phyloP scores from a whole-genome alignment of 768 basidiomycete species.

The Gloeophyllum trabeum region DNA sequence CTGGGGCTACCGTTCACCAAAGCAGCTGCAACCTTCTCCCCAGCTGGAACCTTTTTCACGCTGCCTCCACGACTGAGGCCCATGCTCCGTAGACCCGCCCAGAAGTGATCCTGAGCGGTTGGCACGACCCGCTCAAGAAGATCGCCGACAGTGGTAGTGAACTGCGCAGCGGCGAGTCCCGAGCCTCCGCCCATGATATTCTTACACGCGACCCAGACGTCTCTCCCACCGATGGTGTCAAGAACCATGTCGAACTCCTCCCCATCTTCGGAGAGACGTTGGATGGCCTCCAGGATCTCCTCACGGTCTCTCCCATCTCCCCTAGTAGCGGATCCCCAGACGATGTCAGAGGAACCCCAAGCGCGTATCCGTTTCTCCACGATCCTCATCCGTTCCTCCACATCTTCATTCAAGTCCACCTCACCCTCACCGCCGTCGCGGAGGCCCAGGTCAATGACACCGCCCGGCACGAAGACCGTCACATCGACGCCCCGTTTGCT shows the following conservation, averaged over 20 bases:
- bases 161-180: constrained; percentile 29
- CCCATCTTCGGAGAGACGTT: constrained; percentile 27
- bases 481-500: constrained; percentile 66
- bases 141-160: constrained; percentile 77
- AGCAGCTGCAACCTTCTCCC: too few relatives aligned
- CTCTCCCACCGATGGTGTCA: constrained; percentile 75
- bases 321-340: not conserved
- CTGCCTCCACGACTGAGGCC: not conserved
- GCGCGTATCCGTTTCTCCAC: not conserved
- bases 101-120: constrained; percentile 61
- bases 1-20: too few relatives aligned
- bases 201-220: constrained; percentile 67
- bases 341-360: not conserved
- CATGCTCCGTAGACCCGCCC: constrained; percentile 58
- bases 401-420: too few relatives aligned
- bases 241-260: constrained; percentile 69
- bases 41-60: too few relatives aligned
- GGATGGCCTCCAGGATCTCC: not conserved
- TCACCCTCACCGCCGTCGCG: too few relatives aligned
- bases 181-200: constrained; percentile 30
- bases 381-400: too few relatives aligned
- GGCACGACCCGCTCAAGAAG: constrained; percentile 52
- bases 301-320: not conserved
- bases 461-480: not conserved
- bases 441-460: too few relatives aligned